Conservation (phyloP, 441 rosid genomes). For the Euphorbia celastroides region DNA sequence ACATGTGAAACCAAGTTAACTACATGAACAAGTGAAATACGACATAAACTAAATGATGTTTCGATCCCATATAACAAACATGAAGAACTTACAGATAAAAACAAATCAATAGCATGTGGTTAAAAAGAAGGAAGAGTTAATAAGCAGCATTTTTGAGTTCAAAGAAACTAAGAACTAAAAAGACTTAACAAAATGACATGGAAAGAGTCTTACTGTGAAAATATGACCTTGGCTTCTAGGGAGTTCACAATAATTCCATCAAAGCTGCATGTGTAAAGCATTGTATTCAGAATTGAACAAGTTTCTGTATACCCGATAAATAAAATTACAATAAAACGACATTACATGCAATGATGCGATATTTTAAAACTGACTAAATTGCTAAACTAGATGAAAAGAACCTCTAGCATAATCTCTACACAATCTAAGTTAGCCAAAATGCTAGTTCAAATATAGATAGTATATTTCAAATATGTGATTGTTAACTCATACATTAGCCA, state of each 20-base stretch:
- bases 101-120: background rate
- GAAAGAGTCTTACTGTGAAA: conserved; percentile 52
- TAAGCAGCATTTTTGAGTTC: background rate
- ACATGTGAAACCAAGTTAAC: conserved; percentile 42
- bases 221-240: conserved; percentile 53
- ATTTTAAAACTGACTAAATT: background rate
- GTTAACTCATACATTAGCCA: conserved; percentile 72
- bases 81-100: background rate
- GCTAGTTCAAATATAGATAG: background rate
- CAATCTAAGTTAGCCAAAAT: background rate
- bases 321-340: conserved; percentile 1
- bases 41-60: background rate
- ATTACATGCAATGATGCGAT: background rate
- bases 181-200: background rate
- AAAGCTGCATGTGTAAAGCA: conserved; percentile 50
- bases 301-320: conserved; percentile 6
- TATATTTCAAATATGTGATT: conserved; percentile 11
- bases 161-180: background rate
- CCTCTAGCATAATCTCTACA: no score
- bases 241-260: conserved; percentile 77
- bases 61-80: background rate
- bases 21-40: conserved; percentile 15
- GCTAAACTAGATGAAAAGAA: background rate
- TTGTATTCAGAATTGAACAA: conserved; percentile 18
- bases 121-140: background rate